Conservation (phyloP, 2,329 filamentous ascomycete genomes). For the Colletotrichum shisoi region DNA sequence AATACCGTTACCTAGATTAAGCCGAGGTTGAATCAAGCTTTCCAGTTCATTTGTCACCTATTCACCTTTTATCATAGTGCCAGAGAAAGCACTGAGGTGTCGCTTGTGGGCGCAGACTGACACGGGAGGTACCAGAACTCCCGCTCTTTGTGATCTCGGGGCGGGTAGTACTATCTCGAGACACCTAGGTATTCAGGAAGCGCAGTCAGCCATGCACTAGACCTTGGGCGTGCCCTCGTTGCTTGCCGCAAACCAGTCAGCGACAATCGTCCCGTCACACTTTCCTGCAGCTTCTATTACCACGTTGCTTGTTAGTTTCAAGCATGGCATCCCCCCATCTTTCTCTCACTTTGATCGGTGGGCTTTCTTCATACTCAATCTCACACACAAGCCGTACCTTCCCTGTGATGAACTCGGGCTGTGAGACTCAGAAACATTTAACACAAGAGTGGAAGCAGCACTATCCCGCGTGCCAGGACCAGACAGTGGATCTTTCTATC, state of each 20-base stretch:
- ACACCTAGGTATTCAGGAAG: background rate
- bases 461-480: too few species aligned
- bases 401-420: background rate
- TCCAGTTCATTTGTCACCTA: conserved; percentile 29
- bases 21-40: conserved; percentile 33
- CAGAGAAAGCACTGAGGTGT: background rate
- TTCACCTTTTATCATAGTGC: background rate
- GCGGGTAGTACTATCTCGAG: background rate
- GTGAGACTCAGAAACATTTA: too few species aligned
- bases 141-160: too few species aligned
- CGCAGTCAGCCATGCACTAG: background rate
- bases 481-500: background rate
- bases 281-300: background rate
- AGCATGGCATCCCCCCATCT: background rate
- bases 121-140: too few species aligned
- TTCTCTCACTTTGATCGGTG: background rate
- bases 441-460: background rate
- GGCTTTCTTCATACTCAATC: background rate
- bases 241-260: background rate
- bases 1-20: conserved; percentile 39
- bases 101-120: too few species aligned
- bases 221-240: background rate
- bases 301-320: background rate
- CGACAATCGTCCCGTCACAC: background rate
- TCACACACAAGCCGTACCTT: background rate